Base-by-base conservation (phyloP, 225 moss, liverwort and hornwort genomes). In the Physcomitrellopsis africana region DNA sequence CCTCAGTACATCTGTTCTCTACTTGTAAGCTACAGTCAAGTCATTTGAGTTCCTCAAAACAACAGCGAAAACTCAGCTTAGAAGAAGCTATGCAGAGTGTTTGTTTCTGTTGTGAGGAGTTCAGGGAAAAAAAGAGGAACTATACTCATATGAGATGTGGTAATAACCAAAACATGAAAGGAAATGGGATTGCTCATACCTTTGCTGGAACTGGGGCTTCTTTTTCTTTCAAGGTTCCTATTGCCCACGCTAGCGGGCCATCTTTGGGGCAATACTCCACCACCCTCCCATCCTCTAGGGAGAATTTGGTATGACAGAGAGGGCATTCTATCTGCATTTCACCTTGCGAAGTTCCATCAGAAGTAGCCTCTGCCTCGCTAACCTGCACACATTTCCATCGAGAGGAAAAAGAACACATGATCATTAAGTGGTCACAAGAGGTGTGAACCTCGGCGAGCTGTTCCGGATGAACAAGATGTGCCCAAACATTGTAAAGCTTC, bases 271-370 rank as follows among this genome's bases (percentile, higher is more conserved):
- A 93, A 80, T 73, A 88, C 5, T 90, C 85, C 9, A 65, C 46
- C 45, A 93, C 86, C 75, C 87, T 86, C 17, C 96, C 93, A 71
- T 89, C 77, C 47, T 74, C 80, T 24, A 96, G 65, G 24, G 83
- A 82, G 57, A 96, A 89, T 82, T 90, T 89, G 4, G 92, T 84
- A 74, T 96, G 96, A 79, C 96, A 96, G 10, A 96, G 81, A 42
- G 96, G 93, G 61, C 96, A 96, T 49, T 80, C 88, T 67, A 96
- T 90, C n/a, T 85, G 86, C 13, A 71, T 20, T 65, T 81, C 86
- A 26, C 47, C 69, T 80, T 67, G 73, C 1, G 74, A 37, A 4
- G 32, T 41, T 60, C 76, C 81, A 60, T 48, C 77, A 62, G 65
- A 63, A 48, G 67, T 91, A 23, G 80, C 70, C 32, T 83, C 75